Evolutionary conservation across 768 basidiomycete species (phyloP).

Genomic region (Serpula lacrymans): DNA sequence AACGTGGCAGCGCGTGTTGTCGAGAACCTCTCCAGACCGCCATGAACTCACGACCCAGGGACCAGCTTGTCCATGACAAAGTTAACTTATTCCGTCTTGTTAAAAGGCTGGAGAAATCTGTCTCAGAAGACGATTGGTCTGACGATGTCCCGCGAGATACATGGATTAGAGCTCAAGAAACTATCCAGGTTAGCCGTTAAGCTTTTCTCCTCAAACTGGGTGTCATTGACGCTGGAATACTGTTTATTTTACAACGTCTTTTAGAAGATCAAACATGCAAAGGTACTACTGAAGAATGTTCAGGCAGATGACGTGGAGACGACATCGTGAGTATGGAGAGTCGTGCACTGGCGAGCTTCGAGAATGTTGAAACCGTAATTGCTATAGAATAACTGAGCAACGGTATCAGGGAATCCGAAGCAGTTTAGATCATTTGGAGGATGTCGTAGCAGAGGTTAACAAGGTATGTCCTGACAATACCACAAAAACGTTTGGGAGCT

Average conservation of each 20-base stretch:
- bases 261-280: slow-evolving; percentile 51
- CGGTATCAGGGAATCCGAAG: slow-evolving; percentile 44
- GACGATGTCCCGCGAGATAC: slow-evolving; percentile 26
- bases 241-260: slow-evolving; percentile 26
- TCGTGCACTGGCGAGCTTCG: slow-evolving; percentile 1
- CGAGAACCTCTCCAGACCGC: too few species aligned
- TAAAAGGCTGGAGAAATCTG: slow-evolving; percentile 54
- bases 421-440: slow-evolving; percentile 56
- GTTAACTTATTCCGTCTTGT: slow-evolving; percentile 66
- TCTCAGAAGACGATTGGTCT: slow-evolving; percentile 34
- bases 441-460: slow-evolving; percentile 47
- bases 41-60: slow-evolving; percentile 25
- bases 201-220: background rate
- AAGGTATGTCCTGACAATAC: slow-evolving; percentile 47
- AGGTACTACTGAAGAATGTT: slow-evolving; percentile 54
- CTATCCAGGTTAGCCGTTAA: slow-evolving; percentile 58
- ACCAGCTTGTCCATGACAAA: slow-evolving; percentile 49
- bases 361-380: too few species aligned
- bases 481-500: too few species aligned
- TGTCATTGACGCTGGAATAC: background rate
- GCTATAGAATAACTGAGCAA: slow-evolving; percentile 37
- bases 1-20: too few species aligned
- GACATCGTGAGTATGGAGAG: slow-evolving; percentile 36
- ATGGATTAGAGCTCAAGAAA: slow-evolving; percentile 56
- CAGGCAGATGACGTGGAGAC: slow-evolving; percentile 46